Evolutionary conservation across 495 filamentous ascomycete genomes (phyloP).

Genomic region (Clavariopsis aquatica): DNA sequence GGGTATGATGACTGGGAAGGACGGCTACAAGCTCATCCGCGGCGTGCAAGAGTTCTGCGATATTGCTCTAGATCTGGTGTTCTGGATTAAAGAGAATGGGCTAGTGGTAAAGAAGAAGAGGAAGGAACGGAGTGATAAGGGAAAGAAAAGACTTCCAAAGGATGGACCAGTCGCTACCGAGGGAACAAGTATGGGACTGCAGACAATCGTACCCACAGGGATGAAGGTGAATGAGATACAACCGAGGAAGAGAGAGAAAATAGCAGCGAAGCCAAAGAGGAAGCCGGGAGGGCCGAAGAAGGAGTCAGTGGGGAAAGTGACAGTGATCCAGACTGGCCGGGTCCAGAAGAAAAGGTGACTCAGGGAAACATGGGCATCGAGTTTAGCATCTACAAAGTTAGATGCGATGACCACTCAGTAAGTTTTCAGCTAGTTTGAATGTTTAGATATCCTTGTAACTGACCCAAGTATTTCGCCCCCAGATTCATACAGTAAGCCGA

Average conservation of each 20-base stretch:
- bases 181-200: background rate
- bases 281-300: background rate
- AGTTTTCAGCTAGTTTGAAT: too few relatives aligned
- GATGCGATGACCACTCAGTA: background rate
- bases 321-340: background rate
- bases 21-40: constrained; percentile 7
- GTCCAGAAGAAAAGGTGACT: background rate
- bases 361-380: background rate
- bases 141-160: background rate
- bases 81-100: constrained; percentile 25
- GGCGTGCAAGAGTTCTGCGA: constrained; percentile 34
- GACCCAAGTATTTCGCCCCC: too few relatives aligned
- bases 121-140: constrained; percentile 21
- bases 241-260: background rate
- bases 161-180: background rate
- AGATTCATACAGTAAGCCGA: too few relatives aligned
- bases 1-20: constrained; percentile 4
- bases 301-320: background rate
- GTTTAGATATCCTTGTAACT: too few relatives aligned
- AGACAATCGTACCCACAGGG: background rate
- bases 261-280: too few relatives aligned
- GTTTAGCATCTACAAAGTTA: background rate
- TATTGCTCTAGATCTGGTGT: constrained; percentile 16
- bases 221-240: background rate
- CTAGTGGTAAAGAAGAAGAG: background rate